Evolutionary conservation across 1,284 basidiomycete species (phyloP).

Genomic region (Cutaneotrichosporon cutaneum): DNA sequence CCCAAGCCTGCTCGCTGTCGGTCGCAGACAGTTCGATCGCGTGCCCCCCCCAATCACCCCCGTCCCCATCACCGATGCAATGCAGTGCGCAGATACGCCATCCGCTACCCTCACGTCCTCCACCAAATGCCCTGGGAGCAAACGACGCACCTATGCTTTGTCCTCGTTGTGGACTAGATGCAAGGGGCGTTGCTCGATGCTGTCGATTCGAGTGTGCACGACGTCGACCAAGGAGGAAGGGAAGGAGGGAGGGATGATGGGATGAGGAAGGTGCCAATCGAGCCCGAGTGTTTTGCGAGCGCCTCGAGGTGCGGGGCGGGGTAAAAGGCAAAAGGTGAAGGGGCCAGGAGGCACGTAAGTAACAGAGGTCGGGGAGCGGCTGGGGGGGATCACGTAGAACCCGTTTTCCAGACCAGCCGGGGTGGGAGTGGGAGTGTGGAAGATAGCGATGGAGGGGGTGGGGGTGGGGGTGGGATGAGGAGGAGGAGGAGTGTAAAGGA

Average conservation of each 20-base stretch:
- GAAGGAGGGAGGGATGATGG: neutral
- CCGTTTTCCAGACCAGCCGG: too few relatives aligned
- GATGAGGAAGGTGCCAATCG: neutral
- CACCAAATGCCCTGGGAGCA: too few relatives aligned
- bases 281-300: neutral
- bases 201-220: neutral
- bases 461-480: neutral
- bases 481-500: neutral
- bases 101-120: too few relatives aligned
- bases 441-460: neutral
- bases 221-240: neutral
- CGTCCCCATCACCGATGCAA: too few relatives aligned
- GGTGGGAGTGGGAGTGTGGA: neutral
- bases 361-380: conserved; percentile 6
- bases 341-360: neutral
- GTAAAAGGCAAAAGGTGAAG: neutral
- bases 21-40: too few relatives aligned
- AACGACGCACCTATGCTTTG: neutral
- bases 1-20: too few relatives aligned
- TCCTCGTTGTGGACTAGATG: neutral
- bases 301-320: neutral
- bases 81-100: too few relatives aligned
- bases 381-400: too few relatives aligned
- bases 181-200: neutral
- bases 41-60: too few relatives aligned